Conservation (phyloP, 2,329 filamentous ascomycete genomes). For the Neonectria sp. region DNA sequence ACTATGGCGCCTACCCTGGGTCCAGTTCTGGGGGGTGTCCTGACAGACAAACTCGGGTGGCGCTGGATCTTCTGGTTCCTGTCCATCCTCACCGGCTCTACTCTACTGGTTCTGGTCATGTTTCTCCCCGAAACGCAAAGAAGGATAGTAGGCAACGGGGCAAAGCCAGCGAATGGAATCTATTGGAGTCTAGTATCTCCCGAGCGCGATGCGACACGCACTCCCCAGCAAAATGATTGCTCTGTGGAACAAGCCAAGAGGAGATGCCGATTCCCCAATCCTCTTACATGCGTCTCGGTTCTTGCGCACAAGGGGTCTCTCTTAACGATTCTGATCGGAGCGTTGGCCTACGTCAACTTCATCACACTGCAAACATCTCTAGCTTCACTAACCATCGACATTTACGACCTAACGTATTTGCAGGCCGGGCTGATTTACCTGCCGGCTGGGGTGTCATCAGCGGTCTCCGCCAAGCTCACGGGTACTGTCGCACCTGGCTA, state of each 20-base stretch:
- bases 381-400: conserved; percentile 16
- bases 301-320: conserved; percentile 21
- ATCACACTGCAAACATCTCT: conserved; percentile 29
- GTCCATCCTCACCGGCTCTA: conserved; percentile 62
- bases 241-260: neutral
- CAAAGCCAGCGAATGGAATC: neutral
- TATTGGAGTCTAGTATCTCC: conserved; percentile 6
- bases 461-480: conserved; percentile 3
- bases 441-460: neutral
- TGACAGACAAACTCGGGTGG: conserved; percentile 73
- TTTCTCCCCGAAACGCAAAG: conserved; percentile 69
- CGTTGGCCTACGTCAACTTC: conserved; percentile 31
- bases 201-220: neutral
- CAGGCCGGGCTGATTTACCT: conserved; percentile 35
- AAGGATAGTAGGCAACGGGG: conserved; percentile 69
- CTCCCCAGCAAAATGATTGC: neutral
- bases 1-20: conserved; percentile 53
- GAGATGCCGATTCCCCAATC: conserved; percentile 30
- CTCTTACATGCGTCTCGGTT: conserved; percentile 30
- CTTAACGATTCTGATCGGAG: conserved; percentile 30
- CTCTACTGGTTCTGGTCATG: conserved; percentile 64
- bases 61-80: conserved; percentile 75
- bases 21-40: conserved; percentile 72
- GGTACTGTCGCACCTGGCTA: conserved; percentile 14
- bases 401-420: conserved; percentile 35